Evolutionary conservation across 2,329 filamentous ascomycete species (phyloP), one percentile per base, ranked within the genome.

Genomic region (Helotiales sp.): DNA sequence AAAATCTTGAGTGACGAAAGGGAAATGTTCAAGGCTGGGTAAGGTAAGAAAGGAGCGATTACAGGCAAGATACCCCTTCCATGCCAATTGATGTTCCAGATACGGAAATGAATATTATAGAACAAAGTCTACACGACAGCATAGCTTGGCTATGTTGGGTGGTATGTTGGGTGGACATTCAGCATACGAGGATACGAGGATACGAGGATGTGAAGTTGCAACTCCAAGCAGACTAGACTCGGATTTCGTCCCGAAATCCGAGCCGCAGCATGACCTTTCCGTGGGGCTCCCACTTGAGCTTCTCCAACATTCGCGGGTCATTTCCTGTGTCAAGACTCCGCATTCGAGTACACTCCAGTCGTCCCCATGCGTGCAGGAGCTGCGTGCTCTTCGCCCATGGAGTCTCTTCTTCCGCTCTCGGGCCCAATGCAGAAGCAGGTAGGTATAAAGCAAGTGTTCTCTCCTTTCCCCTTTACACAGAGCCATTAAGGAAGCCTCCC

Each of bases 201-300:
- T n/a, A 22, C n/a, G 22, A 24, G 17, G 22, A 22, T 5, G 12
- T 17, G 33, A 3, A 24, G 8, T 25, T 31, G 30, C 33, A 13
- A n/a, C n/a, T n/a, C 5, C 5, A 44, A 46, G 22, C 2, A 24
- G 47, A 7, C 31, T 49, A 33, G 55, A 9, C 22, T 59, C 57
- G 57, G 57, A n/a, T 27, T 42, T 49, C 1, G n/a, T 50, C 17
- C 57, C 57, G 57, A 55, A 44, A 46, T 40, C 57, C 57, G 57
- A 55, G n/a, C n/a, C n/a, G n/a, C n/a, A n/a, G n/a, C n/a, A n/a
- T 15, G 33, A 33, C 29, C 22, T 15, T 2, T 38, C 15, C 6
- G 50, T 34, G 50, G 34, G 36, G 27, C 13, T 30, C 27, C 53
- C 34, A 15, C n/a, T n/a, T n/a, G n/a, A 25, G 40, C 9, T 52